Evolutionary conservation across 768 basidiomycete species (phyloP), one percentile per base, ranked within the genome.

Genomic region (Candolleomyces efflorescens): DNA sequence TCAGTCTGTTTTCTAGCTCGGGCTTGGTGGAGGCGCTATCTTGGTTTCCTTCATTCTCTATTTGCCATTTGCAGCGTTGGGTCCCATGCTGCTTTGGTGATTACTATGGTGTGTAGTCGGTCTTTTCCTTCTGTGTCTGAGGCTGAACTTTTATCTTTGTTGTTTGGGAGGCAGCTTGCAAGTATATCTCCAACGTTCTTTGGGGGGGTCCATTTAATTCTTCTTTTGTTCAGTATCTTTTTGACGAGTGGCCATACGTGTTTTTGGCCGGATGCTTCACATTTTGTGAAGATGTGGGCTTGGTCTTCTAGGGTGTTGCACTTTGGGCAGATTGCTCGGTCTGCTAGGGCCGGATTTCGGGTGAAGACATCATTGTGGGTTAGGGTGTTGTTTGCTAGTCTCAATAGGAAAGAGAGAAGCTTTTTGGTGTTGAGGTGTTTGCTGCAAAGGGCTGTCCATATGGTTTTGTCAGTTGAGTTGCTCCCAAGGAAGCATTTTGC

Each of bases 31-130:
- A n/a, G 3, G 27, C 2, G 4, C 55, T 55, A 2, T 55, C 23
- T 18, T 9, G 17, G 24, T 55, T 41, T 23, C 36, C 59, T 39
- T 50, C 32, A 2, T 41, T 17, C 17, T 55, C 46, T 3, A 61
- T 50, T 26, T 15, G 6, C 60, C 60, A 61, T 44, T 54, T 26
- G 18, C 60, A 61, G 23, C 60, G 26, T 20, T 58, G n/a, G 9
- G 46, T 51, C 60, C 24, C 53, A 59, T 3, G 56, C 43, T 3
- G 60, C 53, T 41, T 61, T 56, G 1, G 60, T 37, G n/a, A 61
- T 37, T 5, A 61, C 18, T 5, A 58, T 61, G 3, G 46, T 46
- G 17, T 44, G 45, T 1, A 61, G 57, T 15, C 60, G 17, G 18
- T 54, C 55, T 17, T 47, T 23, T 11, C 24, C 54, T 2, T 10